Evolutionary conservation across 202 grass and related monocot species (phyloP), one percentile per base, ranked within the genome.

Genomic region (Zizania palustris): DNA sequence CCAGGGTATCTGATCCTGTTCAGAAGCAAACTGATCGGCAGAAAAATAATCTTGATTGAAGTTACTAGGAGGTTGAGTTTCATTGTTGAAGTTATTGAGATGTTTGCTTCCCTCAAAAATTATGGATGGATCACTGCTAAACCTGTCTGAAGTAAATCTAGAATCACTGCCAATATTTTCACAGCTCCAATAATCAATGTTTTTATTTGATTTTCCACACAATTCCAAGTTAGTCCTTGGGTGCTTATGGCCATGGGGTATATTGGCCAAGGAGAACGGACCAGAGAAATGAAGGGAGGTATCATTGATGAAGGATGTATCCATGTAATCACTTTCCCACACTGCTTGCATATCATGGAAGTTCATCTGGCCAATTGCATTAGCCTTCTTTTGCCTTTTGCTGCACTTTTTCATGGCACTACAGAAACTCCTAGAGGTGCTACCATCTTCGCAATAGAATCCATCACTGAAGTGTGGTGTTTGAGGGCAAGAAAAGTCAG

Each of bases 371-470:
- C 33, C 38, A 76, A 76, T 16, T 59, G 69, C 54, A 67, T 76
- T 66, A 64, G 58, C 34, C 11, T 65, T 51, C 64, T 65, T 74
- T 35, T 50, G 65, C 64, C 21, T 65, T 84, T 48, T 55, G n/a
- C 65, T 86, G 75, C 57, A 83, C 61, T 82, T 77, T 88, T 76
- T 78, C 76, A 78, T 77, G 67, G 76, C 40, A 74, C 40, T 45
- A 60, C 61, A 79, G 69, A 74, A 91, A 54, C 12, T 34, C 36
- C 40, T 75, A 18, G 76, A 66, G 57, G 76, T 66, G 73, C 76
- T 79, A 83, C 66, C 34, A 87, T 68, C 71, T 60, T 93, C 71
- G 63, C 50, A 12, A 72, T 70, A 71, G 66, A 81, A 65, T 65
- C 33, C 67, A 75, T 83, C 78, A 82, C 28, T 80, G 33, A 67